A percentile compares a stretch with the other conserved stretches of the same genome.
These are phyloP conservation scores for Papiliotrema flavescens DNA, from an alignment of 1,284 basidiomycete genomes.

Conservation along the genomic window DNA sequence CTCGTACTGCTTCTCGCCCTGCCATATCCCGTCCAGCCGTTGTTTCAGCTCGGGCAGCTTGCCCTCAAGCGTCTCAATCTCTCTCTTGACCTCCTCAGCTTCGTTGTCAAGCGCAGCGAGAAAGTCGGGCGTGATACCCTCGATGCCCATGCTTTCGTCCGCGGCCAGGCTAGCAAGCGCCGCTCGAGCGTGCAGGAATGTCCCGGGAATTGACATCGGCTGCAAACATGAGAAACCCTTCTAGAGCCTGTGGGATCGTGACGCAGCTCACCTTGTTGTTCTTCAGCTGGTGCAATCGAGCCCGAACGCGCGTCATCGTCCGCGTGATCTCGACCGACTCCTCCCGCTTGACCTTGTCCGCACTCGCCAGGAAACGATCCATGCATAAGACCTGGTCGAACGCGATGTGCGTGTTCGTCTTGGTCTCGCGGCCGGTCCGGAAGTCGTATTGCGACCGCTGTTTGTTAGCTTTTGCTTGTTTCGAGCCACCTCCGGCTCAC, in stretches of 20 bases:
- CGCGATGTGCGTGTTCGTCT: slow-evolving; percentile 91
- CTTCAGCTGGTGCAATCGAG: slow-evolving; percentile 63
- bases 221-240: slow-evolving; percentile 8
- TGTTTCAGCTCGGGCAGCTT: slow-evolving; percentile 60
- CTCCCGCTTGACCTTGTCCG: slow-evolving; percentile 65
- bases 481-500: slow-evolving; percentile 49
- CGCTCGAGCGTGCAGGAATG: slow-evolving; percentile 29
- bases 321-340: slow-evolving; percentile 66
- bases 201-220: slow-evolving; percentile 34
- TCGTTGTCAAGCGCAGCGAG: slow-evolving; percentile 52
- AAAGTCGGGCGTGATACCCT: slow-evolving; percentile 24
- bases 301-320: slow-evolving; percentile 61
- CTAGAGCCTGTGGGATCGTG: no score
- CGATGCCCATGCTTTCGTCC: slow-evolving; percentile 50
- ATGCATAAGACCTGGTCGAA: slow-evolving; percentile 82
- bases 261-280: slow-evolving; percentile 60
- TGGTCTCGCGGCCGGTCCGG: slow-evolving; percentile 65
- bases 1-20: slow-evolving; percentile 60
- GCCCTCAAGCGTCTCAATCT: slow-evolving; percentile 63
- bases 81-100: slow-evolving; percentile 55
- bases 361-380: slow-evolving; percentile 84
- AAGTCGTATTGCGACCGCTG: slow-evolving; percentile 94
- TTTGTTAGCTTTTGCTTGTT: background rate
- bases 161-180: slow-evolving; percentile 51
- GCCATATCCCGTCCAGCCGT: slow-evolving; percentile 75